These are phyloP conservation scores for Ceratocystis colombiana DNA, from an alignment of 2,329 filamentous ascomycete genomes.

Conservation along the genomic window DNA sequence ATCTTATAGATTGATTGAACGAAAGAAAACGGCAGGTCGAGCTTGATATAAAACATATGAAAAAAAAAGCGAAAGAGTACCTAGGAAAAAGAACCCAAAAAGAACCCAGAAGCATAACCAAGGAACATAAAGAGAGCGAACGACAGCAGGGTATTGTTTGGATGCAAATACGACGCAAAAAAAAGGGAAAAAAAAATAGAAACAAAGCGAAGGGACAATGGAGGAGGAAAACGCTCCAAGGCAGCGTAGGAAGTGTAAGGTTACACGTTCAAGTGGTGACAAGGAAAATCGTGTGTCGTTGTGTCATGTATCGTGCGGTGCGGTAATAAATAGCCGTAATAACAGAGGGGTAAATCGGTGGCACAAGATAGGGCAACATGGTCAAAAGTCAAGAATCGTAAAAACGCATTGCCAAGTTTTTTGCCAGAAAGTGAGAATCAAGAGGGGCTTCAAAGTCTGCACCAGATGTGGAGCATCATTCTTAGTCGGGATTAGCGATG, in stretches of 20 bases:
- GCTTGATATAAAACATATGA: conserved; percentile 2
- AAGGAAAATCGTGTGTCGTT: conserved; percentile 3
- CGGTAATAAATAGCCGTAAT: neutral
- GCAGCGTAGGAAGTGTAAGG: neutral
- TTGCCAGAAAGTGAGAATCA: neutral
- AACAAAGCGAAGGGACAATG: conserved; percentile 7
- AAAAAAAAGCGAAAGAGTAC: conserved; percentile 12
- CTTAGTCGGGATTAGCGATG: conserved; percentile 72
- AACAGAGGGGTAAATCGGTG: neutral
- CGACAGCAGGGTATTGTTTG: conserved; percentile 24
- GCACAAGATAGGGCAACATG: neutral
- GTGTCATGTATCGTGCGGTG: no score
- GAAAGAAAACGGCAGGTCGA: neutral
- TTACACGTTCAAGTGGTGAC: neutral
- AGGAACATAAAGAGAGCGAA: conserved; percentile 15
- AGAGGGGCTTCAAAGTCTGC: neutral
- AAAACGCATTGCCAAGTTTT: neutral
- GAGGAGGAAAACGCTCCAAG: conserved; percentile 16
- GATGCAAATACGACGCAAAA: conserved; percentile 23
- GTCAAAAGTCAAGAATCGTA: neutral
- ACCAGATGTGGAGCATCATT: no score
- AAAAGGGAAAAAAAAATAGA: conserved; percentile 11
- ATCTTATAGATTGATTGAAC: neutral
- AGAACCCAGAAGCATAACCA: conserved; percentile 15
- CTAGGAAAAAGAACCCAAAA: no score